Evolutionary conservation across 768 basidiomycete genomes (phyloP).

Genomic region (Trametes cinnabarina): DNA sequence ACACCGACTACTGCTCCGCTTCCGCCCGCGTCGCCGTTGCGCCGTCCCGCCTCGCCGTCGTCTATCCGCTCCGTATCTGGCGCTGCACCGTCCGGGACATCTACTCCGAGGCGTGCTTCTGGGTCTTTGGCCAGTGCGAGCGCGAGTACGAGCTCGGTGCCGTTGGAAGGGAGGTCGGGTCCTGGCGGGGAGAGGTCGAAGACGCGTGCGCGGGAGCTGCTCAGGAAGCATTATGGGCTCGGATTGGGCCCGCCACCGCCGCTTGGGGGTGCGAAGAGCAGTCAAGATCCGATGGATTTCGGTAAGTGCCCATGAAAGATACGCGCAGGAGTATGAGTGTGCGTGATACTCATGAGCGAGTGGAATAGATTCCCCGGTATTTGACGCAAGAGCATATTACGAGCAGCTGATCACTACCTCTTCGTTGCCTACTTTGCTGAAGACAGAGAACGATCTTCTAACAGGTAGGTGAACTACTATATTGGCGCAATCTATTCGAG

Average conservation of each 20-base stretch:
- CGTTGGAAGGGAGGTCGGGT: background rate
- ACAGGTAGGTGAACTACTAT: slow-evolving; percentile 46
- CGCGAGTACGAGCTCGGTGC: background rate
- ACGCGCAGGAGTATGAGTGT: background rate
- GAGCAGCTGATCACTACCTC: slow-evolving; percentile 83
- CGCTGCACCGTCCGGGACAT: background rate
- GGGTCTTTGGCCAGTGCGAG: background rate
- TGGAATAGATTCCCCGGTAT: slow-evolving; percentile 70
- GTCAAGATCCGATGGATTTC: slow-evolving; percentile 77
- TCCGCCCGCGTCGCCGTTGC: slow-evolving; percentile 40
- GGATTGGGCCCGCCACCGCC: slow-evolving; percentile 72
- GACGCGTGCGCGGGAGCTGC: slow-evolving; percentile 63
- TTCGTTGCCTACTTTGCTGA: slow-evolving; percentile 68
- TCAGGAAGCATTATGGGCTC: slow-evolving; percentile 86
- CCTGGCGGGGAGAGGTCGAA: slow-evolving; percentile 17
- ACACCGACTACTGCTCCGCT: slow-evolving; percentile 28
- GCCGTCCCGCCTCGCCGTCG: slow-evolving; percentile 42
- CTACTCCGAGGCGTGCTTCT: background rate
- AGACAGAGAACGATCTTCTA: slow-evolving; percentile 79
- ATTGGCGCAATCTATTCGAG: background rate
- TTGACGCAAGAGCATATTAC: slow-evolving; percentile 83
- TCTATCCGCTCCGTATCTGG: slow-evolving; percentile 19
- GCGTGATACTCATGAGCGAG: background rate
- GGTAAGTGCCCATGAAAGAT: slow-evolving; percentile 41
- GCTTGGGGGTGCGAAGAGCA: slow-evolving; percentile 43